These are phyloP conservation scores for Cyberlindnera mrakii DNA, from an alignment of 805 yeast species.

Conservation along the genomic window DNA sequence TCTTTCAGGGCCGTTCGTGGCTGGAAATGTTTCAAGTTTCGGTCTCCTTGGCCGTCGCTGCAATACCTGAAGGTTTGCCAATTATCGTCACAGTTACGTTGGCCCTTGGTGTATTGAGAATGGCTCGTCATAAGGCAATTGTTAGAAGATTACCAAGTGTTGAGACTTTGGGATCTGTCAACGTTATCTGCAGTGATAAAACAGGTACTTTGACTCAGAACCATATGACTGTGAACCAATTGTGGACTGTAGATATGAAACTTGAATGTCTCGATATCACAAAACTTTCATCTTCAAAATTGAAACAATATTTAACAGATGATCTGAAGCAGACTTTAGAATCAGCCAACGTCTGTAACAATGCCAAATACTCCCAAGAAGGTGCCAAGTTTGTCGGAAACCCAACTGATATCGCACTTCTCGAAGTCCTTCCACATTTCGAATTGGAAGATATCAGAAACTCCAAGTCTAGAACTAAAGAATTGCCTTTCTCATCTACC, in stretches of 20 bases:
- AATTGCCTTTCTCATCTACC: constrained; percentile 77
- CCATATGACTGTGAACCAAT: constrained; percentile 81
- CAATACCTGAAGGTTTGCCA: constrained; percentile 98
- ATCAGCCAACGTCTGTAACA: constrained; percentile 70
- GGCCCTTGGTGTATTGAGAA: constrained; percentile 92
- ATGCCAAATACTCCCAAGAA: constrained; percentile 63
- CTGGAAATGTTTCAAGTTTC: constrained; percentile 97
- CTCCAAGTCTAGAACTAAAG: constrained; percentile 53
- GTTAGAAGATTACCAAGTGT: constrained; percentile 92
- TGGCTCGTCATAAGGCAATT: constrained; percentile 93
- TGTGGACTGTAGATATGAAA: constrained; percentile 70
- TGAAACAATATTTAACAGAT: constrained; percentile 39
- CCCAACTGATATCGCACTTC: constrained; percentile 89
- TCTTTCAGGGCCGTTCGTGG: constrained; percentile 91
- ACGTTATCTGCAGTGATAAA: constrained; percentile 88
- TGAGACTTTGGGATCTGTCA: constrained; percentile 90
- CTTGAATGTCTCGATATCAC: constrained; percentile 38
- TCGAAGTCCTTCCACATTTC: constrained; percentile 67
- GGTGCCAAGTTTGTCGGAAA: constrained; percentile 76
- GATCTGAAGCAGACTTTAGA: constrained; percentile 54
- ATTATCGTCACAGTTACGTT: constrained; percentile 96
- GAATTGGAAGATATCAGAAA: constrained; percentile 67
- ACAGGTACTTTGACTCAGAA: constrained; percentile 88
- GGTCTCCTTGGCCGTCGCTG: constrained; percentile 97
- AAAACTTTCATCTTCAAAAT: constrained; percentile 34